These are phyloP conservation scores for Auxenochlorella protothecoides DNA, from an alignment of 139 green algal species.

Conservation along the genomic window DNA sequence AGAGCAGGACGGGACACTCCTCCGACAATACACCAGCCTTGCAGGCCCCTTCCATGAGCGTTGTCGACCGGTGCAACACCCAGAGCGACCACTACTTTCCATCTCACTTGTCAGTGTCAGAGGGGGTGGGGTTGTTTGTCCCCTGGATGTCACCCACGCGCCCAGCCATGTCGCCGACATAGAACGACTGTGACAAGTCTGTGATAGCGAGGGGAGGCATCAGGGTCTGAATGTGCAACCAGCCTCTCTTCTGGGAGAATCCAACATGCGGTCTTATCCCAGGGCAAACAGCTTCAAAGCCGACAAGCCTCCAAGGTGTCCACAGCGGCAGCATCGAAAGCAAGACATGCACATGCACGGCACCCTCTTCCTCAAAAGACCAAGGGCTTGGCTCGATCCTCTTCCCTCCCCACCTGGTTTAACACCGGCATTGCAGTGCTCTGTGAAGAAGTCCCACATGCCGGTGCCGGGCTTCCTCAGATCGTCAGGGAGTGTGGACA, in stretches of 20 bases:
- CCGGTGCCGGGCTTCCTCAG: slow-evolving; percentile 52
- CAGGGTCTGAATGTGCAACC: too few relatives aligned
- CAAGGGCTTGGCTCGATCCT: not conserved
- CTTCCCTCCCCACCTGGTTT: slow-evolving; percentile 27
- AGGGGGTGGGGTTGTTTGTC: not conserved
- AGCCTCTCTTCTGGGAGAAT: too few relatives aligned
- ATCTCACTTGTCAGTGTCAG: slow-evolving; percentile 36
- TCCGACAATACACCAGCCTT: not conserved
- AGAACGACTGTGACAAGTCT: slow-evolving; percentile 28
- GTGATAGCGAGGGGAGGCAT: not conserved
- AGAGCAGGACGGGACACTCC: not conserved
- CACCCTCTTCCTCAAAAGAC: too few relatives aligned
- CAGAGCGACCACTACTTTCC: too few relatives aligned
- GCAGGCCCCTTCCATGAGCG: not conserved
- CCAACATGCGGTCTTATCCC: too few relatives aligned
- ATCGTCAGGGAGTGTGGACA: slow-evolving; percentile 22
- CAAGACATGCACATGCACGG: too few relatives aligned
- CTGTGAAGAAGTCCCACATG: slow-evolving; percentile 63
- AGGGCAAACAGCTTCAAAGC: too few relatives aligned
- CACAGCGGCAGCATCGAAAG: too few relatives aligned
- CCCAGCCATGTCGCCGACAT: slow-evolving; percentile 56
- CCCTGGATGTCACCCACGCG: slow-evolving; percentile 22
- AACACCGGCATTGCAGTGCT: slow-evolving; percentile 42
- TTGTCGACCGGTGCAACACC: too few relatives aligned
- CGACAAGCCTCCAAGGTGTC: too few relatives aligned